Evolutionary conservation across 2,329 filamentous ascomycete genomes (phyloP).

Genomic region (Ascochyta clinopodiicola): DNA sequence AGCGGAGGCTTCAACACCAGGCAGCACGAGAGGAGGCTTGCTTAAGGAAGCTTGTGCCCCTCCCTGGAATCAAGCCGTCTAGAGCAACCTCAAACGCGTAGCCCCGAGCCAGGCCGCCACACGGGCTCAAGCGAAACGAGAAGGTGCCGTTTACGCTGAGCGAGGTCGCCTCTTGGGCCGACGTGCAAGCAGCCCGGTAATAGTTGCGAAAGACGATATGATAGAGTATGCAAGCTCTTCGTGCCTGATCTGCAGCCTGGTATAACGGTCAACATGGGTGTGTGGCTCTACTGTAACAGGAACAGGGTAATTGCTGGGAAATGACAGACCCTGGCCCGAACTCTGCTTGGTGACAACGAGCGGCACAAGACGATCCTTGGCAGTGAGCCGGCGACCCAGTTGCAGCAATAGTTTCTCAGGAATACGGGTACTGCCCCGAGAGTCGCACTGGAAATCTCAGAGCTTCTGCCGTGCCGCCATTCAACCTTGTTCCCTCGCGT

Average conservation of each 20-base stretch:
- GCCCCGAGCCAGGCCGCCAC: not conserved
- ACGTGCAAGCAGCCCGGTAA: not conserved
- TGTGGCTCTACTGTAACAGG: conserved; percentile 2
- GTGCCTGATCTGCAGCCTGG: conserved; percentile 13
- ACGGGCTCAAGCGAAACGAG: not conserved
- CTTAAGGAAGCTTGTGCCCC: too few species aligned
- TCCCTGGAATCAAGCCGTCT: not conserved
- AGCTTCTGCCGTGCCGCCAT: conserved; percentile 3
- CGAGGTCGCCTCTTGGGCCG: too few species aligned
- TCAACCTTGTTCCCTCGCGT: conserved; percentile 12
- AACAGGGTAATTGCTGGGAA: conserved; percentile 2
- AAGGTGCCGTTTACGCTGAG: not conserved
- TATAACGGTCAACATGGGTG: conserved; percentile 4
- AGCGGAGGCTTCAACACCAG: conserved; percentile 9
- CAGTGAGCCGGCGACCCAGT: not conserved
- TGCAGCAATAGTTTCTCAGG: not conserved
- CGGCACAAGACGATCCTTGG: not conserved
- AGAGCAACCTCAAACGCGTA: not conserved
- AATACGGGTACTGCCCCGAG: not conserved
- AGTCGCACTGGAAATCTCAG: conserved; percentile 1
- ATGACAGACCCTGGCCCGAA: conserved; percentile 2
- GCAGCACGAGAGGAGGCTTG: not conserved
- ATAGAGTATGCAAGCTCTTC: conserved; percentile 1
- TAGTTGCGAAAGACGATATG: conserved; percentile 3
- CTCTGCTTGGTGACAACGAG: conserved; percentile 1